A percentile compares a stretch with the other conserved stretches of the same genome.
Conservation (phyloP, 2,329 filamentous ascomycete genomes). For the Atkinsonella texensis region DNA sequence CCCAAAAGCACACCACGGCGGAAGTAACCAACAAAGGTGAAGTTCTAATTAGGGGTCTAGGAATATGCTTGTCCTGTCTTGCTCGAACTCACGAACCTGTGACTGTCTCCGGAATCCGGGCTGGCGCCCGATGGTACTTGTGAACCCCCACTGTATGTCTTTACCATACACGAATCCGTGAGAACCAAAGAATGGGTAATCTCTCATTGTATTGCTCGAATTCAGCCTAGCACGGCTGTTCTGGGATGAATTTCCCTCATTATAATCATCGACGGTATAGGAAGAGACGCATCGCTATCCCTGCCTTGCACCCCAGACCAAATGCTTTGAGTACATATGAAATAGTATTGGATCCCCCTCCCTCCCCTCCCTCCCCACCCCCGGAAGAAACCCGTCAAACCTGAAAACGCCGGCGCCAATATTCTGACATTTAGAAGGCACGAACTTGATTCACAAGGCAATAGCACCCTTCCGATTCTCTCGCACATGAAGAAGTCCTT, state of each 20-base stretch:
- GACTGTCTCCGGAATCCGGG: no score
- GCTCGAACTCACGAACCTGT: no score
- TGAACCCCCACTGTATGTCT: no score
- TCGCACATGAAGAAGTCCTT: conserved; percentile 75
- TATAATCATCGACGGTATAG: not conserved
- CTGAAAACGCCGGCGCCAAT: conserved; percentile 7
- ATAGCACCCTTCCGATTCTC: conserved; percentile 77
- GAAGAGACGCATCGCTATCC: not conserved
- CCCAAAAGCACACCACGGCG: not conserved
- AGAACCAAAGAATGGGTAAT: not conserved
- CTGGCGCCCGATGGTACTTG: no score
- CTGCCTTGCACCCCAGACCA: not conserved
- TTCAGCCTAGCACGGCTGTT: not conserved
- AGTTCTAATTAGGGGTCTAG: no score
- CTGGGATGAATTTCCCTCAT: not conserved
- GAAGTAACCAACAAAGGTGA: not conserved
- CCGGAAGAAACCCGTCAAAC: not conserved
- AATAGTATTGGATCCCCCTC: not conserved
- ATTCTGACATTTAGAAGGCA: not conserved
- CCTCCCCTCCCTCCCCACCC: no score
- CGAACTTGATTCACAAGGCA: conserved; percentile 39
- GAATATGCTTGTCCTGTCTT: no score
- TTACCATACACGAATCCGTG: no score
- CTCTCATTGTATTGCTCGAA: not conserved
- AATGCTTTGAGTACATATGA: not conserved